Evolutionary conservation across 257 asterid species (phyloP).

Genomic region (Solanum bukasovii): DNA sequence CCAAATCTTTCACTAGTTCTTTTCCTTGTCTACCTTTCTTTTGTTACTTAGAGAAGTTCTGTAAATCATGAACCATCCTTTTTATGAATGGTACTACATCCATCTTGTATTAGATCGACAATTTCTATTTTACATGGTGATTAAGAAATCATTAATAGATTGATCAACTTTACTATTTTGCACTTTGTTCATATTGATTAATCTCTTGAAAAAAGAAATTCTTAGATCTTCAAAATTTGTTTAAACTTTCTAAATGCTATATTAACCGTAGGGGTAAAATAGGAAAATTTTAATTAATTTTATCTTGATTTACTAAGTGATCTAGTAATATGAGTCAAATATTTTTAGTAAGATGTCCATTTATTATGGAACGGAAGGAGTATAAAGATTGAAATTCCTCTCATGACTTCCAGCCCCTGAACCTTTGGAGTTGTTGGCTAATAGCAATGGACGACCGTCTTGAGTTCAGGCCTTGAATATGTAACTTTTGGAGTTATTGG

Average conservation of each 20-base stretch:
- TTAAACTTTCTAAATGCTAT: neutral
- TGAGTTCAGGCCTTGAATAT: neutral
- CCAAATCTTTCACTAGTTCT: neutral
- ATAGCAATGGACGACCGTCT: neutral
- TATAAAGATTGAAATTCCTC: neutral
- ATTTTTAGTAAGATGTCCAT: no score
- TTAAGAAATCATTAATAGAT: no score
- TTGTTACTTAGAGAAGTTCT: neutral
- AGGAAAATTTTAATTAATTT: no score
- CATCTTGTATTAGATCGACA: neutral
- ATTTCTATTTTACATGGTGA: no score
- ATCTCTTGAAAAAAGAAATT: no score
- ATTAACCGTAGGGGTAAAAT: no score
- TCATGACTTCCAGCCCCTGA: neutral
- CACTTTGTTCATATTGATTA: neutral
- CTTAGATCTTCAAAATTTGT: neutral
- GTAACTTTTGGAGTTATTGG: neutral
- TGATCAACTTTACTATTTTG: neutral
- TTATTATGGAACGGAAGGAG: neutral
- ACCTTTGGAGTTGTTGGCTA: neutral
- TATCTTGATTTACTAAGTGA: neutral
- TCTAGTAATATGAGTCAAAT: no score
- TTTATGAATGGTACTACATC: neutral
- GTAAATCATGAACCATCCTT: neutral
- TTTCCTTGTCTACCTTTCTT: neutral